Conservation (phyloP, 2,329 filamentous ascomycete species). For the Tolypocladium pustulatum region DNA sequence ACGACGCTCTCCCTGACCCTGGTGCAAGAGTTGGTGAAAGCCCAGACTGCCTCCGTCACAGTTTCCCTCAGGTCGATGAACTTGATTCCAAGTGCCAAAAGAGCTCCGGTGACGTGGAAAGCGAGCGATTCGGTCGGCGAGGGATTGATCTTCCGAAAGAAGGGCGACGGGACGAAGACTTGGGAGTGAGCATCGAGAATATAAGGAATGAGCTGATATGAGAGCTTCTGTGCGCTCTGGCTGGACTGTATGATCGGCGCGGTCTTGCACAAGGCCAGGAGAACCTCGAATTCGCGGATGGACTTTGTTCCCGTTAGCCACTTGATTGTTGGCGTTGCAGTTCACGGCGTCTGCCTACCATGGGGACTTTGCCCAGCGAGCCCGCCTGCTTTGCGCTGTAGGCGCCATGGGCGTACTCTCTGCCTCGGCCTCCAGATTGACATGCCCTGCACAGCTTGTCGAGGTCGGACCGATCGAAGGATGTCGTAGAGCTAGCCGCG, state of each 20-base stretch:
- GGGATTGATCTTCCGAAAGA: conserved; percentile 71
- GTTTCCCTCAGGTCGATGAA: conserved; percentile 58
- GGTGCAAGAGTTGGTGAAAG: conserved; percentile 63
- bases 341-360: conserved; percentile 33
- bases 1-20: conserved; percentile 46
- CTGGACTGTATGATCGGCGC: conserved; percentile 62
- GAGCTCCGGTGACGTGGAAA: conserved; percentile 65
- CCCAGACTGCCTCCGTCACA: conserved; percentile 55
- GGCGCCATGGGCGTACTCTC: conserved; percentile 38
- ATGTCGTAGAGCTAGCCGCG: conserved; percentile 38
- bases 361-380: conserved; percentile 44
- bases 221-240: conserved; percentile 67
- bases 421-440: conserved; percentile 31
- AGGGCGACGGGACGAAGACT: conserved; percentile 66
- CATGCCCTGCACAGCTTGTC: conserved; percentile 51
- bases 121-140: conserved; percentile 82
- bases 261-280: conserved; percentile 84
- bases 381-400: conserved; percentile 23
- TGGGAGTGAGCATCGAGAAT: conserved; percentile 77
- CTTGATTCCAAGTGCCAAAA: conserved; percentile 69
- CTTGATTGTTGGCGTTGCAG: not conserved
- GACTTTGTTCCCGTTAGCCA: conserved; percentile 41
- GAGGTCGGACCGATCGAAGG: conserved; percentile 53
- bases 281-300: conserved; percentile 81
- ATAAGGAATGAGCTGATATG: conserved; percentile 72